Evolutionary conservation across 2,329 filamentous ascomycete genomes (phyloP).

Genomic region (Colletotrichum gigasporum): DNA sequence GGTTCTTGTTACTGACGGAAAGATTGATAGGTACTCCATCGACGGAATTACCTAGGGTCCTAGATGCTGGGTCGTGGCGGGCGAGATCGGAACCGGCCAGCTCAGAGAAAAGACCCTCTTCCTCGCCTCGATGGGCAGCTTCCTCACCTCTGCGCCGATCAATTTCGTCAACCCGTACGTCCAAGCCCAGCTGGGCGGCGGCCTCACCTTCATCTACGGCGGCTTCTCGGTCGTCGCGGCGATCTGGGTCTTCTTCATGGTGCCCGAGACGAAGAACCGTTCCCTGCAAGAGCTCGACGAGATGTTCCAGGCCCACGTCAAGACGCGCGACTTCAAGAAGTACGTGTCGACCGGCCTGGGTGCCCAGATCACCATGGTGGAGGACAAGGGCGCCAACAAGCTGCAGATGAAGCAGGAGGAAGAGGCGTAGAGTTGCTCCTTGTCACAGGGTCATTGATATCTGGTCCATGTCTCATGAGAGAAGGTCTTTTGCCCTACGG

Average conservation of each 20-base stretch:
- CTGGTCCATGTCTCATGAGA: too few relatives aligned
- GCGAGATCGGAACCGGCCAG: constrained; percentile 28
- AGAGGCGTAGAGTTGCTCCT: not conserved
- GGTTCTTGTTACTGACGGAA: not conserved
- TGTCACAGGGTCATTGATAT: not conserved
- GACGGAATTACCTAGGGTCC: not conserved
- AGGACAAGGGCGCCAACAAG: not conserved
- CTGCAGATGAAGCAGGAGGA: not conserved
- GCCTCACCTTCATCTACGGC: constrained; percentile 36
- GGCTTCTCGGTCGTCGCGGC: constrained; percentile 33
- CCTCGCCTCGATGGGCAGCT: constrained; percentile 24
- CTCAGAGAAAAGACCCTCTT: constrained; percentile 31
- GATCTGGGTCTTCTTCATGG: constrained; percentile 23
- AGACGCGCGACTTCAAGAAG: constrained; percentile 12
- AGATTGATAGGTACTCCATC: not conserved
- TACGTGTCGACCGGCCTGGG: constrained; percentile 9
- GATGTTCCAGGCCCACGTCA: constrained; percentile 29
- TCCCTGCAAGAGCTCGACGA: constrained; percentile 34
- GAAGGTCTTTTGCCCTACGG: too few relatives aligned
- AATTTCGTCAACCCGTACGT: constrained; percentile 33
- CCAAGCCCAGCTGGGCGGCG: constrained; percentile 32
- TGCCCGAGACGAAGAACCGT: constrained; percentile 21
- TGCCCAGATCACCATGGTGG: constrained; percentile 6
- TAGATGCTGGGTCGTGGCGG: constrained; percentile 1
- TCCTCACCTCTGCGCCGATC: constrained; percentile 20